Base-by-base conservation (phyloP, 352 stramenopile genomes). In the Blastocystis hominis region DNA sequence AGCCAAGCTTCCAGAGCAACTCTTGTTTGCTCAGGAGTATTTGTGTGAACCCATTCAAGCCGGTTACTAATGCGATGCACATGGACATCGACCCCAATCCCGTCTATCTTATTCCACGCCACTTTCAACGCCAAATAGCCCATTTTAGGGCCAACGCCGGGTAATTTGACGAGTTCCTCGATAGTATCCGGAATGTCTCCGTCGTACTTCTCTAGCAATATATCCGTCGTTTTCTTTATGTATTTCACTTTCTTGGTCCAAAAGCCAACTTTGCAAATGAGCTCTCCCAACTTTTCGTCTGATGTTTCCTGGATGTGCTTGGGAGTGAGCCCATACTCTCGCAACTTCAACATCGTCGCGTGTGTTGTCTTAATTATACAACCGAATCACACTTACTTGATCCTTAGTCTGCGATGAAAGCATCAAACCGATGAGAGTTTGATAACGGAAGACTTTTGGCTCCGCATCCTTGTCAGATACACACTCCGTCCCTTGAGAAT, bases 321-420 rank as follows among this genome's bases (percentile, higher is more conserved):
- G 9, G 96, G 91, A 13, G 92, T 97, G 42, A 98, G 84, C 0
- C 94, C 93, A 89, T 91, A 90, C 24, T 66, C 17, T 9, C 75
- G 63, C 13, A 90, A 46, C 15, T 59, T 44, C 89, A 7, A 88
- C 81, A 56, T 92, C 91, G 55, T 94, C 89, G 20, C 93, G 89
- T 44, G 86, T 88, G 92, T 95, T 92, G 50, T 91, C 93, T 68
- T 91, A 92, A 24, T 92, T 91, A 44, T 92, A 94, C 36, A 13
- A 10, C 6, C 24, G 4, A 54, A n/a, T 9, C 17, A 81, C 6
- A 10, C 34, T 13, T 20, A 97, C 91, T 0, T 93, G 93, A 90
- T 98, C 96, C 89, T 98, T 98, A 0, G 95, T 98, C 90, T 98
- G 96, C 88, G 92, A 96, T 64, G 93, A 97, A 56, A 98, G 91